Evolutionary conservation across 129 eudicot species (phyloP).

Genomic region (Flaveria brownii): DNA sequence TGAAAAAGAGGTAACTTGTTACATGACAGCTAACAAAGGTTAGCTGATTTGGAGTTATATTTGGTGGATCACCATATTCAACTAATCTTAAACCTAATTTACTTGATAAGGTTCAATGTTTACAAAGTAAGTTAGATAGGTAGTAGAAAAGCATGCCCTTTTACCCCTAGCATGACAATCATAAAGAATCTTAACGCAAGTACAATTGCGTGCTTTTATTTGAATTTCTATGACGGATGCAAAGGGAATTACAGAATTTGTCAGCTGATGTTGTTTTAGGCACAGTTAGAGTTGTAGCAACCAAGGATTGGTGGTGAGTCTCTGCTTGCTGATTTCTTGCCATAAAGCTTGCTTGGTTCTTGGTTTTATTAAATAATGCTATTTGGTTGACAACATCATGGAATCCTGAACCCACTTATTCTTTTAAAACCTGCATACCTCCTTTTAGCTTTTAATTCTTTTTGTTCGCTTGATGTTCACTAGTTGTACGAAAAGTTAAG

Average conservation of each 20-base stretch:
- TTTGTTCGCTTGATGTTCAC: slow-evolving; percentile 31
- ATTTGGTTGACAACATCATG: slow-evolving; percentile 20
- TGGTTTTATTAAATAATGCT: slow-evolving; percentile 2
- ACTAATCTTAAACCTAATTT: slow-evolving; percentile 34
- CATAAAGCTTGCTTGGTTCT: slow-evolving; percentile 16
- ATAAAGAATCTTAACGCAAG: not conserved
- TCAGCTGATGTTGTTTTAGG: slow-evolving; percentile 22
- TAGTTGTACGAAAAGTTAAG: slow-evolving; percentile 17
- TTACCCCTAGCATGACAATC: slow-evolving; percentile 10
- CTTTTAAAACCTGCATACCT: slow-evolving; percentile 15
- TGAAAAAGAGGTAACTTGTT: slow-evolving; percentile 20
- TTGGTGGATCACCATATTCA: slow-evolving; percentile 39
- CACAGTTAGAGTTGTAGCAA: slow-evolving; percentile 7
- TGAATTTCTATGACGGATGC: slow-evolving; percentile 9
- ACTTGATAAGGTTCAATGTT: slow-evolving; percentile 8
- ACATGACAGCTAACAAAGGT: slow-evolving; percentile 23
- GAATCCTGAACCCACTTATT: slow-evolving; percentile 31
- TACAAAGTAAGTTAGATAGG: slow-evolving; percentile 17
- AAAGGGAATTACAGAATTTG: slow-evolving; percentile 12
- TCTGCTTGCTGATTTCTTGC: slow-evolving; percentile 21
- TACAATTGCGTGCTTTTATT: not conserved
- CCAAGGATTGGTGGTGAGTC: slow-evolving; percentile 20
- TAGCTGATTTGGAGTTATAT: slow-evolving; percentile 24
- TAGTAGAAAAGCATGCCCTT: slow-evolving; percentile 24
- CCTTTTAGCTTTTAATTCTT: slow-evolving; percentile 19